phyloP scores from a whole-genome alignment of 306 rosid genomes.

The Cucumis hystrix region DNA sequence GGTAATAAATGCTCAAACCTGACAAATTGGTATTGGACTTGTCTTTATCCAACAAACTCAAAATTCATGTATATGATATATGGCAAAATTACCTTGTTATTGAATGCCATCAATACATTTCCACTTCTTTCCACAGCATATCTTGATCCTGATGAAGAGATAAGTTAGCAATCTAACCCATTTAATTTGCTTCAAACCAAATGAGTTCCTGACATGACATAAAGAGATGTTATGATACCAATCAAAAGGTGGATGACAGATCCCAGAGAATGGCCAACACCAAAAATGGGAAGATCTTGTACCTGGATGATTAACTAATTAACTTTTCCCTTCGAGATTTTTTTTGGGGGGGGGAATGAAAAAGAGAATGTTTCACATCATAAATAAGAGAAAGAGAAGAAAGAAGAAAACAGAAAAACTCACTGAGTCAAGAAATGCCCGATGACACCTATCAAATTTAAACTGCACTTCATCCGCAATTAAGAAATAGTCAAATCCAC shows the following conservation, averaged over 20 bases:
- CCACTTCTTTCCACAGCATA: slow-evolving; percentile 96
- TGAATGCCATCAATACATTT: slow-evolving; percentile 85
- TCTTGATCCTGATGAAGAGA: slow-evolving; percentile 74
- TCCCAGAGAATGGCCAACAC: slow-evolving; percentile 95
- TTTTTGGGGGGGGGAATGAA: background rate
- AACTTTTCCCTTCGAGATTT: background rate
- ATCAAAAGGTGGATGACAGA: slow-evolving; percentile 92
- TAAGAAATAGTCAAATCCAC: slow-evolving; percentile 96
- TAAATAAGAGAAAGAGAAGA: background rate
- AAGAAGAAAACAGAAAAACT: slow-evolving; percentile 11
- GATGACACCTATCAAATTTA: slow-evolving; percentile 84
- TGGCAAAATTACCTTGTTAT: slow-evolving; percentile 57
- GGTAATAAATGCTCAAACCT: background rate
- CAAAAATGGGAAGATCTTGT: slow-evolving; percentile 82
- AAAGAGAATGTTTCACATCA: background rate
- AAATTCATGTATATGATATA: background rate
- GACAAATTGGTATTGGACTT: background rate
- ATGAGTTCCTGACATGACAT: slow-evolving; percentile 13
- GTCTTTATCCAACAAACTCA: background rate
- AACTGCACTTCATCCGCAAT: slow-evolving; percentile 95
- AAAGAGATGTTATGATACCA: slow-evolving; percentile 38
- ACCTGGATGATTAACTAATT: slow-evolving; percentile 40
- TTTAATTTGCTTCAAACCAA: slow-evolving; percentile 18
- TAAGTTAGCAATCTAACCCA: slow-evolving; percentile 13
- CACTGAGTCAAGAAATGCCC: slow-evolving; percentile 51